Conservation (phyloP, 2,329 filamentous ascomycete species). For the Didymella segeticola region DNA sequence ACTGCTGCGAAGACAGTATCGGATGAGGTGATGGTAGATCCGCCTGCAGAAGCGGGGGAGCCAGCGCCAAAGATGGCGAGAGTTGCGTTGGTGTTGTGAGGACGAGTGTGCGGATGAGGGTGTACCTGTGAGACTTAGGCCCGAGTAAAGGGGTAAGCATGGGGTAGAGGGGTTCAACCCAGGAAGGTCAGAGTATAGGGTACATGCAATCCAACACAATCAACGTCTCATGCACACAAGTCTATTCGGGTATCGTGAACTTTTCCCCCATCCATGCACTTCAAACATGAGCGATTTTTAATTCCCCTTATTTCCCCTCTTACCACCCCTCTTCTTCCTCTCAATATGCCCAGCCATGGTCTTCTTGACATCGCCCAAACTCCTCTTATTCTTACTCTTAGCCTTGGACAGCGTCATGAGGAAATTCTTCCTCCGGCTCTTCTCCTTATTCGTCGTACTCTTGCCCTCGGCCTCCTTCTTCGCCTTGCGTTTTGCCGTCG, state of each 20-base stretch:
- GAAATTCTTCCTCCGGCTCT: slow-evolving; percentile 97
- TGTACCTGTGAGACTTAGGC: too few species aligned
- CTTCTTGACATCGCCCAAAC: slow-evolving; percentile 83
- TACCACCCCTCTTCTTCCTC: slow-evolving; percentile 82
- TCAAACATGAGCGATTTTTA: not conserved
- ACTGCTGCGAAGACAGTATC: too few species aligned
- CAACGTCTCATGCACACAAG: not conserved
- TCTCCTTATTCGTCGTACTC: slow-evolving; percentile 97
- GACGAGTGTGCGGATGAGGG: too few species aligned
- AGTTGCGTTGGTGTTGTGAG: too few species aligned
- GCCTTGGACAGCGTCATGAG: slow-evolving; percentile 98
- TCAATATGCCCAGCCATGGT: slow-evolving; percentile 82
- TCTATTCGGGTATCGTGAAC: slow-evolving; percentile 17
- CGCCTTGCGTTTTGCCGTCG: slow-evolving; percentile 81
- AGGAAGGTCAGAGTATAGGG: too few species aligned
- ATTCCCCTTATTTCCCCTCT: slow-evolving; percentile 69
- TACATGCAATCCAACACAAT: too few species aligned
- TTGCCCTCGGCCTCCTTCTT: slow-evolving; percentile 90
- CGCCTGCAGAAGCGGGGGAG: too few species aligned
- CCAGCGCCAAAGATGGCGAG: too few species aligned
- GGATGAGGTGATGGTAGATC: too few species aligned
- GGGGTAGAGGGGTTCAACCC: too few species aligned
- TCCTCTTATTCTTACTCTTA: slow-evolving; percentile 93
- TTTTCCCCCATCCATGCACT: not conserved
- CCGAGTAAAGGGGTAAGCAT: too few species aligned